Evolutionary conservation across 257 asterid genomes (phyloP).

Genomic region (Gardenia jasminoides): DNA sequence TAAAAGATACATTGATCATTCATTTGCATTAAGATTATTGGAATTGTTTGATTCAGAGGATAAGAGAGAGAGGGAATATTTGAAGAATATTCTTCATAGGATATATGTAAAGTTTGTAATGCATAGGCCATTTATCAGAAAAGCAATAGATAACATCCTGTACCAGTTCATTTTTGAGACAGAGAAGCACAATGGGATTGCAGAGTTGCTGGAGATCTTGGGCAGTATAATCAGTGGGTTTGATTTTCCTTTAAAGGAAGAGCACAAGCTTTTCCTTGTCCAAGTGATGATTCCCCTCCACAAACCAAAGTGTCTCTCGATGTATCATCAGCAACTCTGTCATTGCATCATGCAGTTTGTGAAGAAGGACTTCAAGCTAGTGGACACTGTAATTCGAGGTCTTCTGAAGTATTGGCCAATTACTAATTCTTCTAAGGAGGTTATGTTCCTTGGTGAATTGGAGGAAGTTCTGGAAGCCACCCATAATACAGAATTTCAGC

Average conservation of each 20-base stretch:
- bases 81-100: slow-evolving; percentile 54
- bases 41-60: too few species aligned
- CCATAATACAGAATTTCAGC: slow-evolving; percentile 37
- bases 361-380: slow-evolving; percentile 40
- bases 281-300: slow-evolving; percentile 46
- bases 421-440: slow-evolving; percentile 44
- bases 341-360: slow-evolving; percentile 40
- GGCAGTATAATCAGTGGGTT: slow-evolving; percentile 45
- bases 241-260: slow-evolving; percentile 46
- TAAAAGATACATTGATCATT: too few species aligned
- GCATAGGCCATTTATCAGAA: slow-evolving; percentile 56
- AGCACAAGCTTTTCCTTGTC: slow-evolving; percentile 44
- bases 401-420: slow-evolving; percentile 47
- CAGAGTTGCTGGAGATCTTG: slow-evolving; percentile 42
- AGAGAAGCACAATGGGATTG: slow-evolving; percentile 52
- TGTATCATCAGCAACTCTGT: slow-evolving; percentile 39
- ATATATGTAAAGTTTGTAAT: slow-evolving; percentile 63
- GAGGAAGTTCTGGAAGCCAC: slow-evolving; percentile 47
- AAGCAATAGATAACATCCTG: slow-evolving; percentile 56
- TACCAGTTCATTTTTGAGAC: slow-evolving; percentile 52
- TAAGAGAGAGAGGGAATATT: slow-evolving; percentile 44
- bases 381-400: slow-evolving; percentile 38
- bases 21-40: too few species aligned
- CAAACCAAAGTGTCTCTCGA: slow-evolving; percentile 36
- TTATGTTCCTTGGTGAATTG: slow-evolving; percentile 45